Base-by-base conservation (phyloP, 768 basidiomycete species). In the Boletus edulis region DNA sequence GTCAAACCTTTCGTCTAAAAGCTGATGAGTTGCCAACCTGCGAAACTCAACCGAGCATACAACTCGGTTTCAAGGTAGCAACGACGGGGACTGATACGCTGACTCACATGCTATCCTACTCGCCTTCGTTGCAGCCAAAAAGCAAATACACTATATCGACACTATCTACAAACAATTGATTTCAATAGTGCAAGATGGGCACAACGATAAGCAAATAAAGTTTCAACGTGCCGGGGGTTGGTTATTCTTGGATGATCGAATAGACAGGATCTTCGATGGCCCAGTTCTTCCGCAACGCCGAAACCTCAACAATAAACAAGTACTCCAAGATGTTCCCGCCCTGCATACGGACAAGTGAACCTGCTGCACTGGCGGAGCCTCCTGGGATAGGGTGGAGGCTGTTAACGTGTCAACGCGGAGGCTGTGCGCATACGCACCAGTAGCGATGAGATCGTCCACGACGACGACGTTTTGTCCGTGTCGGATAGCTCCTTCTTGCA, bases 381-480 rank as follows among this genome's bases (percentile, higher is more conserved):
- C 94, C 94, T 92, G 17, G 9, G 50, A 13, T 54, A 45, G 18
- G 29, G 49, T 31, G 51, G 5, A 27, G n/a, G 41, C 20, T 64
- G 47, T 40, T 8, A 31, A 56, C n/a, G 22, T 18, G 35, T 32
- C 49, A 29, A 18, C 39, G n/a, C 35, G 22, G 29, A 37, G 40
- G 14, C 6, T 13, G 49, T 17, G 31, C 15, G 22, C 31, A n/a
- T 17, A 58, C 79, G 41, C 59, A 90, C 95, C 96, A 31, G 96
- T 98, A 0, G 97, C 97, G 59, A 99, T 91, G 39, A 99, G 79
- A 71, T 99, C 97, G 72, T 99, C 97, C 27, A 99, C 77, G 42
- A 99, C 78, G 44, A 99, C 70, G 20, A 94, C 92, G 56, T 76
- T 88, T 68, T 94, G 87, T 29, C 94, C 93, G 5, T 86, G 80